These are phyloP conservation scores for Termitomyces bulborhizus DNA, from an alignment of 768 basidiomycete genomes.

Conservation along the genomic window DNA sequence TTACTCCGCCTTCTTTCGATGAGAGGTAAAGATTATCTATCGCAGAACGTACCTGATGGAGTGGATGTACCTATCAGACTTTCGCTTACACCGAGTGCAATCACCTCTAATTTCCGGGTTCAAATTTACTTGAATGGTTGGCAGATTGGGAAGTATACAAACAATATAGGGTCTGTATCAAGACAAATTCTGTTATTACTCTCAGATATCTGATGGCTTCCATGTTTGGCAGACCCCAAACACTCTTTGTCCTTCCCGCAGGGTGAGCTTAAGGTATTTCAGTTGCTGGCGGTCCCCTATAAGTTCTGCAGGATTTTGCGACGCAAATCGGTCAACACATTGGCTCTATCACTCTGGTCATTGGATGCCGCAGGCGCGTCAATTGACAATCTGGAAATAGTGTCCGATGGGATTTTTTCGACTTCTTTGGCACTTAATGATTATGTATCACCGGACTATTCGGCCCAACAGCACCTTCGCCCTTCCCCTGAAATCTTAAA, in stretches of 20 bases:
- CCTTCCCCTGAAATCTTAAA: constrained; percentile 19
- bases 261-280: constrained; percentile 24
- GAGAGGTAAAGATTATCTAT: neutral
- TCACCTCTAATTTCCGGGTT: constrained; percentile 40
- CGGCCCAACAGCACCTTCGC: constrained; percentile 25
- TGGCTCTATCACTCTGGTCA: constrained; percentile 45
- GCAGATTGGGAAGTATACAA: constrained; percentile 49
- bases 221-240: constrained; percentile 30
- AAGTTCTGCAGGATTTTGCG: constrained; percentile 29
- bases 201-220: neutral
- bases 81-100: constrained; percentile 35
- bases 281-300: neutral
- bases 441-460: constrained; percentile 36
- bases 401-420: constrained; percentile 39
- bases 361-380: constrained; percentile 36
- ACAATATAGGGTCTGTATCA: constrained; percentile 37
- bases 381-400: constrained; percentile 33
- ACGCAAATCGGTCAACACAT: constrained; percentile 35
- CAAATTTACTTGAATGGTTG: constrained; percentile 49
- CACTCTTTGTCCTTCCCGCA: constrained; percentile 43
- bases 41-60: constrained; percentile 30
- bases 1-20: neutral
- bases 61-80: constrained; percentile 41
- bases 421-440: constrained; percentile 33
- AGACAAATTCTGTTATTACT: too few species aligned